Evolutionary conservation across 2,329 filamentous ascomycete species (phyloP).

Genomic region (Trichoderma pleuroti): DNA sequence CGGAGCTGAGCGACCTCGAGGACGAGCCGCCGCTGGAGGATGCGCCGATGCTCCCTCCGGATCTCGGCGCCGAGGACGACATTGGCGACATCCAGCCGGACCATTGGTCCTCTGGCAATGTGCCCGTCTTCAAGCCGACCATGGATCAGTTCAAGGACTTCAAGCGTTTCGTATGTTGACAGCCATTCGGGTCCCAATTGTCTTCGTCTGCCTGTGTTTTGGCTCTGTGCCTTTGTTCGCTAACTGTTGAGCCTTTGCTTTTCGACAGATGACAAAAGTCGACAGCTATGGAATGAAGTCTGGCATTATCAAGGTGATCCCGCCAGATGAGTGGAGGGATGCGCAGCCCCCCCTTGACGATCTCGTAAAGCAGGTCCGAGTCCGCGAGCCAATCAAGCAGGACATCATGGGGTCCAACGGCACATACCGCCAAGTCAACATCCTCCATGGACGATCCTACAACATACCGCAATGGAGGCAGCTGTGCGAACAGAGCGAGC

Average conservation of each 20-base stretch:
- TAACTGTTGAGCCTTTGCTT: constrained; percentile 26
- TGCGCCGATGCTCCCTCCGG: constrained; percentile 25
- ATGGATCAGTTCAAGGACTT: constrained; percentile 96
- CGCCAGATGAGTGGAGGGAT: constrained; percentile 89
- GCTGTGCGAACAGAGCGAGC: constrained; percentile 89
- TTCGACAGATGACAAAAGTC: constrained; percentile 66
- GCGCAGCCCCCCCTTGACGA: constrained; percentile 75
- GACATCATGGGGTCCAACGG: constrained; percentile 96
- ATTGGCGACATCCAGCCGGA: constrained; percentile 78
- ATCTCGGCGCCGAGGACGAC: constrained; percentile 46
- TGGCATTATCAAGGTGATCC: constrained; percentile 93
- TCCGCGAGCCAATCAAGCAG: constrained; percentile 96
- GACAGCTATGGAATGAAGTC: constrained; percentile 96
- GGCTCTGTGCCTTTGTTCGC: constrained; percentile 16
- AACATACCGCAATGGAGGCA: constrained; percentile 95
- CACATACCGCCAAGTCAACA: constrained; percentile 94
- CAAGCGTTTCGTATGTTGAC: constrained; percentile 70
- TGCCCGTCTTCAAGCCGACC: constrained; percentile 92
- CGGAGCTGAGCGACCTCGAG: constrained; percentile 64
- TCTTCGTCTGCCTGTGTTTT: not conserved
- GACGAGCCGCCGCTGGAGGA: constrained; percentile 46
- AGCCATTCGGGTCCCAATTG: not conserved
- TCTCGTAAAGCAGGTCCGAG: constrained; percentile 82
- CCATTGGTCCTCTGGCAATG: constrained; percentile 86
- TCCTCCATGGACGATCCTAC: constrained; percentile 92